Evolutionary conservation across 306 rosid species (phyloP), one percentile per base, ranked within the genome.

Genomic region (Sophora flavescens): DNA sequence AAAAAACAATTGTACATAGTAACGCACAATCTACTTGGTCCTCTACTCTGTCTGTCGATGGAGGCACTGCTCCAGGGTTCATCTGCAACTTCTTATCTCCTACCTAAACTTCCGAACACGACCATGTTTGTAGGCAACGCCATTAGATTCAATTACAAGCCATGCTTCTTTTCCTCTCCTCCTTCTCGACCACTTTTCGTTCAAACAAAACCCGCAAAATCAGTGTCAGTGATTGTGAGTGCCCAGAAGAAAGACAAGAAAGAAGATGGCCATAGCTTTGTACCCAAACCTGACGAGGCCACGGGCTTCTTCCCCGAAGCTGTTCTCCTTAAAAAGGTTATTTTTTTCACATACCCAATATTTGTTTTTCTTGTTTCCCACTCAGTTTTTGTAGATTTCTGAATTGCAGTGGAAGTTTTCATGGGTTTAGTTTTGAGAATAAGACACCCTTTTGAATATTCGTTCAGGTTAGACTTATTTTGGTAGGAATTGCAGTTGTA

Each of bases 251-350:
- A 80, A 64, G 72, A 79, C 65, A 82, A 87, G 59, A 85, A 83
- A 72, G 86, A 85, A 60, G 97, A 95, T 75, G 57, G 4, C 15
- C 96, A 92, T 56, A 85, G 84, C 80, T 88, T 85, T 47, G 82
- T 72, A 2, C 78, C 97, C 10, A 90, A 86, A 77, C 91, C 88
- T 0, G 90, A 90, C 39, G 99, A 92, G 73, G 82, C 72, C 68
- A 85, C 87, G 5, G 94, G 93, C 22, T 83, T 82, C 81, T 95
- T 95, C 84, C 98, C 99, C 53, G 97, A 95, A 86, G 87, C 99
- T 32, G 96, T 95, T 44, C 90, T 95, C 3, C 93, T 95, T 62
- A 90, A 87, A 89, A 83, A 90, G 97, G 99, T 75, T 2, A 7
- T 11, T 82, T 42, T 79, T 57, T 6, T 62, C 48, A 1, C 73